Base-by-base conservation (phyloP, 108 stramenopile species). In the Cylindrotheca closterium region DNA sequence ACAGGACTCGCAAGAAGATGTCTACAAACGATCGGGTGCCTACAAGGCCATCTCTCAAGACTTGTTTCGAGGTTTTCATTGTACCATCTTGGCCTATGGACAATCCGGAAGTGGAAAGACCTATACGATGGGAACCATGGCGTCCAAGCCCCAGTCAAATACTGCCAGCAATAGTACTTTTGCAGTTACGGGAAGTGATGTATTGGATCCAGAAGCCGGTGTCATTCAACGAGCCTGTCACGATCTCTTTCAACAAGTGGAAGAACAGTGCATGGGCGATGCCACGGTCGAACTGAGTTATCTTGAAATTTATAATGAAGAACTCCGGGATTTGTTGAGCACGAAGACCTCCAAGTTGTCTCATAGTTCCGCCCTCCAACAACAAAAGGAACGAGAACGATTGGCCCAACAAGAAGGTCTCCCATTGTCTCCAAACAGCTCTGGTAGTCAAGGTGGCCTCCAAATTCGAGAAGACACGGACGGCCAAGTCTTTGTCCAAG, bases 231-330 rank as follows among this genome's bases (percentile, higher is more conserved):
- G 78, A n/a, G 86, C 58, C 7, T 78, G 67, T 0, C 71, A 29
- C 25, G 86, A 87, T 63, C 34, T 87, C 5, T 87, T 84, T 50
- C 66, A 58, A 18, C 60, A 19, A 21, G 55, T 60, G 45, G 4
- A 24, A 12, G 34, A 63, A 4, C 83, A 83, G 21, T 83, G 81
- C 49, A 71, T 64, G 4, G 65, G 51, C n/a, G 24, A 31, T 1
- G 51, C 62, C 7, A 53, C 29, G 37, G 57, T 70, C 58, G 60
- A 51, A 24, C 50, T 73, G 32, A 91, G 88, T 19, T 98, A 89
- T 58, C 86, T 99, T 18, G 98, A 99, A 68, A 87, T 99, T 4
- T 98, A 99, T 87, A 98, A 97, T 67, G 97, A 98, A 65, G 79
- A 96, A n/a, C 84, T 99, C n/a, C 77, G 85, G 29, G 97, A 98